Evolutionary conservation across 495 filamentous ascomycete genomes (phyloP).

Genomic region (Darksidea phi): DNA sequence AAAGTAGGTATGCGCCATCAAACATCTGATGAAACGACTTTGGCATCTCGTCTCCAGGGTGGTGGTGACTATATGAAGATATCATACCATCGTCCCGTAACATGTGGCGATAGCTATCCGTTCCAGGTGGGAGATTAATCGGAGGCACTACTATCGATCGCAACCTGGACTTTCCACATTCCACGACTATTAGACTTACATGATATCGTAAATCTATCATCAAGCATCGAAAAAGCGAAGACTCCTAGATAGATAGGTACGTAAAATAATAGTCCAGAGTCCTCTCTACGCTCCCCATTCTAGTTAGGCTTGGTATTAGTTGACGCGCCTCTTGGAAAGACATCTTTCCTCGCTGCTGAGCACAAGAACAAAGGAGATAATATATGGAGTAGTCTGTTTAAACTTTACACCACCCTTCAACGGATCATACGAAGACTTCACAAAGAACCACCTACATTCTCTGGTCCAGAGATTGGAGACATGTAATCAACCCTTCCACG

Average conservation of each 20-base stretch:
- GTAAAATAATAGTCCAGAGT: too few relatives aligned
- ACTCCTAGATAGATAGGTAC: not conserved
- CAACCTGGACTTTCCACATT: not conserved
- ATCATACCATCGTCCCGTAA: not conserved
- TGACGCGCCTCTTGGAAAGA: not conserved
- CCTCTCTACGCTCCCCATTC: not conserved
- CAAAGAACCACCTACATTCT: not conserved
- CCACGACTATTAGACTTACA: not conserved
- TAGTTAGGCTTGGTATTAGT: not conserved
- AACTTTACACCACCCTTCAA: slow-evolving; percentile 1
- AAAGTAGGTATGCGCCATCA: not conserved
- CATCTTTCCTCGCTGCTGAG: not conserved
- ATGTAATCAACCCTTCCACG: not conserved
- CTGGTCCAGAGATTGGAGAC: not conserved
- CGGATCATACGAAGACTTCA: slow-evolving; percentile 24
- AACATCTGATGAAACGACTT: not conserved
- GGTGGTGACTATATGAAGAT: not conserved
- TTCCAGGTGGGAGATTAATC: not conserved
- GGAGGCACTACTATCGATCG: not conserved
- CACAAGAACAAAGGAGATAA: too few relatives aligned
- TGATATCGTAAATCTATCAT: not conserved
- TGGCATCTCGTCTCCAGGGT: not conserved
- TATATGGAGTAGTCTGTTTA: too few relatives aligned
- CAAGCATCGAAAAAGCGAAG: not conserved
- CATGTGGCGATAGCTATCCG: not conserved